phyloP scores from a whole-genome alignment of 495 filamentous ascomycete species.

The Usnea hakonensis region DNA sequence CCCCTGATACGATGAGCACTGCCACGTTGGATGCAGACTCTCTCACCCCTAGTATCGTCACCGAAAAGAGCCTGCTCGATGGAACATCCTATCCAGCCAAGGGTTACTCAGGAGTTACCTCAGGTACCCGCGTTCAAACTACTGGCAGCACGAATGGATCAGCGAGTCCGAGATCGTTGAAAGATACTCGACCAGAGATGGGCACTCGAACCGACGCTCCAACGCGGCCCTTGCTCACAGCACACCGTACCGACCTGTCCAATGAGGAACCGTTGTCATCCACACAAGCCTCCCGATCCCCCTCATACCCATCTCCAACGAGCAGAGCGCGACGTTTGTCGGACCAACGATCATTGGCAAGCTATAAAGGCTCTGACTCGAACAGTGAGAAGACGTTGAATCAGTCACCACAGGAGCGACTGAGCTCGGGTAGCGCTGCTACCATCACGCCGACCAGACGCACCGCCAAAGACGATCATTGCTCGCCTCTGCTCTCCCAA shows the following conservation, averaged over 20 bases:
- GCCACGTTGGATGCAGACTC: constrained; percentile 18
- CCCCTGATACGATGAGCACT: constrained; percentile 23
- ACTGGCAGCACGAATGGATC: constrained; percentile 1
- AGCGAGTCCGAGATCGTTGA: constrained; percentile 1
- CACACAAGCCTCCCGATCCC: constrained; percentile 3
- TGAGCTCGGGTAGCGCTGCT: not conserved
- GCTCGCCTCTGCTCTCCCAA: constrained; percentile 1
- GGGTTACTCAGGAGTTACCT: not conserved
- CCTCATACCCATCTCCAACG: constrained; percentile 20
- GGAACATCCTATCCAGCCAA: constrained; percentile 3
- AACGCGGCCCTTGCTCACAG: constrained; percentile 8
- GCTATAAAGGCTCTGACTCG: constrained; percentile 12
- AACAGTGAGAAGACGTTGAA: constrained; percentile 16
- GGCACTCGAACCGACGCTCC: not conserved
- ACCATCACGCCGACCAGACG: constrained; percentile 6
- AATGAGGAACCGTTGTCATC: constrained; percentile 11
- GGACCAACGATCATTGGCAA: constrained; percentile 13
- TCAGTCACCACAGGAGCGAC: not conserved
- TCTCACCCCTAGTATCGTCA: constrained; percentile 23
- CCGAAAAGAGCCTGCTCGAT: constrained; percentile 21
- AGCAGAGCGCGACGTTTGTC: not conserved
- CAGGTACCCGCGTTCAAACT: constrained; percentile 6
- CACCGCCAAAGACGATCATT: not conserved
- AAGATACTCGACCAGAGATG: not conserved
- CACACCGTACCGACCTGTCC: constrained; percentile 15